phyloP scores from a whole-genome alignment of 208 protist species.

The Leishmania martiniquensis region DNA sequence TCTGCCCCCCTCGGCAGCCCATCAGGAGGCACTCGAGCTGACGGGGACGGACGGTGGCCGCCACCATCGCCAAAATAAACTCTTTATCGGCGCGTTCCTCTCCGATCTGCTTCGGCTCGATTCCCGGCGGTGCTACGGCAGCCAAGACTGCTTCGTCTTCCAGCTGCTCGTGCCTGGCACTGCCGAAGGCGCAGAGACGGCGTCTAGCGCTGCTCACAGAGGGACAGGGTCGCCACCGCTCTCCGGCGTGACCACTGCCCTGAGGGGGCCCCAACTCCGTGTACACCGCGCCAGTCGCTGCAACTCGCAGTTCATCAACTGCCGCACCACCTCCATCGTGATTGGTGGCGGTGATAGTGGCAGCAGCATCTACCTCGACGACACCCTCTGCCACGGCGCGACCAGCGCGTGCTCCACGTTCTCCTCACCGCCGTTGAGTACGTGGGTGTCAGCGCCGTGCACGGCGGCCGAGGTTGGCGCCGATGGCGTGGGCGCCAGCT shows the following conservation, averaged over 20 bases:
- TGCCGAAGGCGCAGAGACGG: no score
- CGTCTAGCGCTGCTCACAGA: not conserved
- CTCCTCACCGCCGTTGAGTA: constrained; percentile 61
- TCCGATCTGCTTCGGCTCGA: constrained; percentile 49
- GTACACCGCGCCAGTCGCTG: constrained; percentile 45
- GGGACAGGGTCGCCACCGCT: no score
- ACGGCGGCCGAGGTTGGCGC: not conserved
- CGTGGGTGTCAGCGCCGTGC: constrained; percentile 35
- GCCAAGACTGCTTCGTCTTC: constrained; percentile 75
- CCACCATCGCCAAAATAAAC: constrained; percentile 10
- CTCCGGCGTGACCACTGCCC: not conserved
- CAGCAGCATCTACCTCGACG: constrained; percentile 64
- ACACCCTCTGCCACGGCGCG: constrained; percentile 50
- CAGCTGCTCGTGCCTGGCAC: constrained; percentile 53
- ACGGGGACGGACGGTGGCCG: not conserved
- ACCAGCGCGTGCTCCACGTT: constrained; percentile 71
- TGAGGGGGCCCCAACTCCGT: constrained; percentile 36
- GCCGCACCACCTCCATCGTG: constrained; percentile 49
- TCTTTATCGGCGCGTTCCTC: constrained; percentile 71
- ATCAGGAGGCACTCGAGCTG: no score
- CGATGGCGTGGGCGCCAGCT: constrained; percentile 1
- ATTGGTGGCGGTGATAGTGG: constrained; percentile 63
- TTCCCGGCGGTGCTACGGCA: constrained; percentile 72
- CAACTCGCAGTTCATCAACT: constrained; percentile 78
- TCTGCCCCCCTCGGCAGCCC: not conserved